Evolutionary conservation across 148 eudicot genomes (phyloP).

Genomic region (Rhododendron ovatum): DNA sequence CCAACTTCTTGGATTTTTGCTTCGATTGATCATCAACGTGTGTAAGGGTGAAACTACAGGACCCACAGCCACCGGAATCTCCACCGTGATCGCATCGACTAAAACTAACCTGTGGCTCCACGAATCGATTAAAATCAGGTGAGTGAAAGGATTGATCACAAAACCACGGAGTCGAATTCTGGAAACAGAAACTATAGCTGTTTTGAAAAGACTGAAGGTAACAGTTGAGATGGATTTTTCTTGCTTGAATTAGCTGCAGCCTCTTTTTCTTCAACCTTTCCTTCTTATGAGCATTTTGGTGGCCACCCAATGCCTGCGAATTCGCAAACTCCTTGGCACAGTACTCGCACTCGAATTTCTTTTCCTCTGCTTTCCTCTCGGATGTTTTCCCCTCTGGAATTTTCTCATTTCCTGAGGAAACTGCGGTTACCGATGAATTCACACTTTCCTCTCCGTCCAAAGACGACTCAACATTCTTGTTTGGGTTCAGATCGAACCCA

Average conservation of each 20-base stretch:
- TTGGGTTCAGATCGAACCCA: conserved; percentile 61
- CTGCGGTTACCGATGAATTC: conserved; percentile 46
- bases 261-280: conserved; percentile 78
- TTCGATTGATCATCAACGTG: conserved; percentile 23
- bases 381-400: background rate
- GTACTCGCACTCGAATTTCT: conserved; percentile 68
- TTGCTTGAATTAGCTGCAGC: conserved; percentile 67
- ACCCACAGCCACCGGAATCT: background rate
- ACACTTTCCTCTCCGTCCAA: conserved; percentile 51
- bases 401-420: conserved; percentile 24
- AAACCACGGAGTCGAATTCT: conserved; percentile 25
- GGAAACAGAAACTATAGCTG: conserved; percentile 9
- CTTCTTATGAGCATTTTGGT: conserved; percentile 90
- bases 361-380: conserved; percentile 12
- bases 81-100: conserved; percentile 23
- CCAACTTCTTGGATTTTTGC: conserved; percentile 34
- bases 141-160: conserved; percentile 23
- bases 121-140: conserved; percentile 13
- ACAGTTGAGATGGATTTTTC: conserved; percentile 58
- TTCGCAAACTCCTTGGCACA: conserved; percentile 67
- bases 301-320: conserved; percentile 91
- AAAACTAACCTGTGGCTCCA: conserved; percentile 54
- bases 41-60: conserved; percentile 43
- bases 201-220: conserved; percentile 37
- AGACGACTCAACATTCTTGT: background rate